Base-by-base conservation (phyloP, 1,284 basidiomycete genomes). In the Microbotryum lychnidis-dioicae region DNA sequence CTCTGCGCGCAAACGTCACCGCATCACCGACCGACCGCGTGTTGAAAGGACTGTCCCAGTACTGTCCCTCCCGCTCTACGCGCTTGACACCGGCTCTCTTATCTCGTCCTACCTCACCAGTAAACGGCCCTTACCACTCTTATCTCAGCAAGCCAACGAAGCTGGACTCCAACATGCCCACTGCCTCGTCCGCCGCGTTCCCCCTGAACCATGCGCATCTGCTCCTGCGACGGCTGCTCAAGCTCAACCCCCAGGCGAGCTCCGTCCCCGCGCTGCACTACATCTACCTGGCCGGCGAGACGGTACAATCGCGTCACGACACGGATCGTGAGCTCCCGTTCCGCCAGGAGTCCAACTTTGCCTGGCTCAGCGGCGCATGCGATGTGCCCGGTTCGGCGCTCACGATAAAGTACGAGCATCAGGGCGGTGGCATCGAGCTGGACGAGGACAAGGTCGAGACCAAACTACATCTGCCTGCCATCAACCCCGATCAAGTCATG, bases 291-390 rank as follows among this genome's bases (percentile, higher is more conserved):
- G 23, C 55, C 18, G 68, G 68, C 20, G 61, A 61, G 47, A 46
- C 33, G 21, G 29, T 56, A 23, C 48, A 52, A 42, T 58, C 31
- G 25, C 37, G 66, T 6, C 55, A 66, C 56, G 66, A 66, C 54
- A 60, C 58, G 4, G 91, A 96, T 74, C 82, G 90, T 56, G 90
- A 92, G 76, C 77, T 90, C 53, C 75, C 80, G 1, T 91, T 90
- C 74, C 68, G 76, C 69, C 75, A 84, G 77, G 89, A 92, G 77
- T 86, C 86, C 69, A 93, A 93, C 76, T 94, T 93, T 75, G 86
- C 82, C 77, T 93, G 91, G 73, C 79, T 93, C 6, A 82, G 88
- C 0, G 89, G 89, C 63, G 89, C 62, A 37, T 33, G 87, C 76
- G 77, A 80, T 51, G 80, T 90, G 1, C 87, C 89, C 21, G 75